These are phyloP conservation scores for Lipomyces anomalus DNA, from an alignment of 805 yeast genomes.

Conservation along the genomic window DNA sequence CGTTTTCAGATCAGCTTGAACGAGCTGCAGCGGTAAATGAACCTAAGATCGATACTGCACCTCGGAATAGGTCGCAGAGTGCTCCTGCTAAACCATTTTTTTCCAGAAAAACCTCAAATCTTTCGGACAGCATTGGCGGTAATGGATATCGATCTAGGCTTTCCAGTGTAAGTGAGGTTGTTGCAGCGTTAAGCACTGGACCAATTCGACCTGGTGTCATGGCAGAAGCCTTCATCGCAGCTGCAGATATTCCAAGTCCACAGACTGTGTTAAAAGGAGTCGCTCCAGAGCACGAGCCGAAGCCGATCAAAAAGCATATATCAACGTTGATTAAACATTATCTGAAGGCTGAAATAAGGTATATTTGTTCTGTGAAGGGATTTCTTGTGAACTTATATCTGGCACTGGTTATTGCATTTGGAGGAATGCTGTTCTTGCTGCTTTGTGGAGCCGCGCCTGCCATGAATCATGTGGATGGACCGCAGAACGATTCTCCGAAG, in stretches of 20 bases:
- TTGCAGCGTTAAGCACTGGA: slow-evolving; percentile 14
- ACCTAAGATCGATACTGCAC: no score
- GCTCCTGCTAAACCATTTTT: no score
- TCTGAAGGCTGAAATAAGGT: slow-evolving; percentile 3
- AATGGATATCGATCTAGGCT: no score
- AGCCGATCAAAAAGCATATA: not conserved
- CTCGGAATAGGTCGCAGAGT: no score
- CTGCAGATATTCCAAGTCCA: slow-evolving; percentile 13
- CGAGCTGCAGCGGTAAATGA: no score
- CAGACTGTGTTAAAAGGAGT: slow-evolving; percentile 4
- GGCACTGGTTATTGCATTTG: slow-evolving; percentile 22
- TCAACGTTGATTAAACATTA: slow-evolving; percentile 3
- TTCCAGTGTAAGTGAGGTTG: slow-evolving; percentile 5
- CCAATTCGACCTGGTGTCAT: slow-evolving; percentile 20
- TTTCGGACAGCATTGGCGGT: no score
- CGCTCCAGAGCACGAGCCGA: not conserved
- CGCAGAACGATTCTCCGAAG: slow-evolving; percentile 17
- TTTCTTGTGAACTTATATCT: slow-evolving; percentile 18
- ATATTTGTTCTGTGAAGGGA: slow-evolving; percentile 15
- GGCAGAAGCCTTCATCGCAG: slow-evolving; percentile 14
- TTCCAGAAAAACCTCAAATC: no score
- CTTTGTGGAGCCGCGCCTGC: slow-evolving; percentile 24
- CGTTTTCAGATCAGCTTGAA: no score
- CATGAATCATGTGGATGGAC: slow-evolving; percentile 19
- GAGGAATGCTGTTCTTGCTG: slow-evolving; percentile 25